These are phyloP conservation scores for Hymenoscyphus repandus DNA, from an alignment of 2,329 filamentous ascomycete species.

Conservation along the genomic window DNA sequence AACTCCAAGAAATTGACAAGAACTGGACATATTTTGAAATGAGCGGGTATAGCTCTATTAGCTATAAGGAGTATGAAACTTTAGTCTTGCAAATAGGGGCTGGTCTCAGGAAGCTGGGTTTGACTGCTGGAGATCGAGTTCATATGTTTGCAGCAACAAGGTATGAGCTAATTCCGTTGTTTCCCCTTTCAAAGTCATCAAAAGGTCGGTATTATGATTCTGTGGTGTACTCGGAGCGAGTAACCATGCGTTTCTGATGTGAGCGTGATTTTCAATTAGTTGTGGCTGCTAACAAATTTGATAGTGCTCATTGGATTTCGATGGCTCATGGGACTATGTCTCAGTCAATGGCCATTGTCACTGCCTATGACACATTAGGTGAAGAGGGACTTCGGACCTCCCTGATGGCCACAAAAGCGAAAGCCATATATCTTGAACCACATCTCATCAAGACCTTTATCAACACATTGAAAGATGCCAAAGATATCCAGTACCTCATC, in stretches of 20 bases:
- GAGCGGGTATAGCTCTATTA: constrained; percentile 68
- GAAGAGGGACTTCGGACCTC: constrained; percentile 79
- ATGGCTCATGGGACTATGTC: constrained; percentile 53
- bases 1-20: constrained; percentile 75
- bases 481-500: constrained; percentile 44
- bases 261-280: not conserved
- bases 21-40: constrained; percentile 82
- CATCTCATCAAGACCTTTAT: constrained; percentile 57
- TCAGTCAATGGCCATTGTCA: constrained; percentile 84
- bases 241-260: not conserved
- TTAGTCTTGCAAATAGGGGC: constrained; percentile 60
- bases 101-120: constrained; percentile 65
- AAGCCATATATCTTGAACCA: constrained; percentile 80
- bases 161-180: constrained; percentile 1
- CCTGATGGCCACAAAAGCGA: constrained; percentile 70
- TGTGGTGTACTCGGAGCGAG: too few relatives aligned
- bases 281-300: not conserved
- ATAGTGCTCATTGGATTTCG: constrained; percentile 37
- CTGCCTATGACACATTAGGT: constrained; percentile 87
- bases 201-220: too few relatives aligned
- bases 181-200: too few relatives aligned
- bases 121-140: constrained; percentile 58
- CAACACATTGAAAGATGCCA: constrained; percentile 53
- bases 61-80: constrained; percentile 70
- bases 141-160: constrained; percentile 76